Base-by-base conservation (phyloP, 257 asterid species). In the Cruciata laevipes region DNA sequence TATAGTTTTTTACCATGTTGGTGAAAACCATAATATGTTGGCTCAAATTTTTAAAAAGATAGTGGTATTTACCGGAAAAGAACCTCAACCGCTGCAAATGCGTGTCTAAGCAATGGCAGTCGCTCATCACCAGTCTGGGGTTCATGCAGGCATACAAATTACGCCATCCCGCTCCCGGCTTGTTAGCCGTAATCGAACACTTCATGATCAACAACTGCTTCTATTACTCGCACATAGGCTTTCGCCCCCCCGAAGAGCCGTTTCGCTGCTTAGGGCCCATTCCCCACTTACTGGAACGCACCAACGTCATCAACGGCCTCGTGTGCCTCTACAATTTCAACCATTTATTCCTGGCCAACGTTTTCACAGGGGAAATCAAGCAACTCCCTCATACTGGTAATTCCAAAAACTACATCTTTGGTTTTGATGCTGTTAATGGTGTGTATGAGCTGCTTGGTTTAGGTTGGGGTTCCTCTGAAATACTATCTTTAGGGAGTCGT, bases 71-170 rank as follows among this genome's bases (percentile, higher is more conserved):
- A n/a, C 30, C 30, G 40, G n/a, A 31, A 1, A 61, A 32, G 20
- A 61, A 61, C 35, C 17, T 61, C 18, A 38, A 61, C 66, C 66
- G 37, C 25, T 61, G 44, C 66, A 61, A 61, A 31, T 61, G 66
- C 47, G 66, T 61, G 47, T 32, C 49, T 0, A 61, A 61, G 47
- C 13, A 6, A 16, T 61, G 66, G 66, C 66, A 10, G 25, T 61
- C 66, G 11, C 20, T 61, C 17, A 61, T 61, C 47, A 32, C 9
- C 20, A 32, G 27, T 61, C 66, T 47, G 12, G 47, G 14, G 12
- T 61, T 61, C 66, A 12, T 31, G 4, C 47, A 17, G 66, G 49
- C 66, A 3, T 31, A 61, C 66, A 33, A n/a, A 61, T 10, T 7
- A 23, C 66, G 44, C 17, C 47, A 61, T 61, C 66, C 66, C 27